A percentile compares a stretch with the other conserved stretches of the same genome.
Evolutionary conservation across 108 stramenopile species (phyloP).

Genomic region (Discostella pseudostelligera): DNA sequence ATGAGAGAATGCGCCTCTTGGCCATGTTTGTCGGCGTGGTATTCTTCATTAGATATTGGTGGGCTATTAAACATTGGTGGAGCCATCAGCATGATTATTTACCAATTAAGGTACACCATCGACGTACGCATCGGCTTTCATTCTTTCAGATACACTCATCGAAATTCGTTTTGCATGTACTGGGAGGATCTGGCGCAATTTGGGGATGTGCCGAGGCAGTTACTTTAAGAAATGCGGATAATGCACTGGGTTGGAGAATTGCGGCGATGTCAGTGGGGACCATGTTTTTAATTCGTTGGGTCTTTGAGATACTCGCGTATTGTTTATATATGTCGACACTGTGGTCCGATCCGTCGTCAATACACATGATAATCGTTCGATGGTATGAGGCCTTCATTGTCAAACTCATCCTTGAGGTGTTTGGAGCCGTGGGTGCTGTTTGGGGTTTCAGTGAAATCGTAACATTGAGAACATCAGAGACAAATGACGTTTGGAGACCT

Average conservation of each 20-base stretch:
- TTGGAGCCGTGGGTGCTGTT: slow-evolving; percentile 40
- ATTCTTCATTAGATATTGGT: slow-evolving; percentile 25
- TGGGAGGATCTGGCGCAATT: slow-evolving; percentile 43
- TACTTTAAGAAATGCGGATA: too few relatives aligned
- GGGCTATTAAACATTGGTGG: slow-evolving; percentile 26
- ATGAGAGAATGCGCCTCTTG: slow-evolving; percentile 10
- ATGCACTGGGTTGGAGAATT: too few relatives aligned
- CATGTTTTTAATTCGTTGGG: too few relatives aligned
- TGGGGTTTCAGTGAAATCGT: slow-evolving; percentile 35
- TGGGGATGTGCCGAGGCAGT: too few relatives aligned
- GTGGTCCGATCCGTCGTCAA: too few relatives aligned
- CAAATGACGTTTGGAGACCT: slow-evolving; percentile 21
- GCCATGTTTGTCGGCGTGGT: slow-evolving; percentile 4
- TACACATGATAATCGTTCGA: slow-evolving; percentile 1
- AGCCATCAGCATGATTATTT: slow-evolving; percentile 14
- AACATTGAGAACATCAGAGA: slow-evolving; percentile 20
- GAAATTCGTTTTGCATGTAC: slow-evolving; percentile 44
- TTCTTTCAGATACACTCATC: slow-evolving; percentile 38
- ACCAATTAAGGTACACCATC: slow-evolving; percentile 15
- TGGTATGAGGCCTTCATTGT: slow-evolving; percentile 19
- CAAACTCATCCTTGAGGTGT: slow-evolving; percentile 36
- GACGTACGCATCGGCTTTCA: slow-evolving; percentile 15
- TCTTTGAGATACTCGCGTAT: too few relatives aligned
- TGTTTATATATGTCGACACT: too few relatives aligned
- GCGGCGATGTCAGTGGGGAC: too few relatives aligned